Conservation (phyloP, 2,329 filamentous ascomycete genomes). For the Exophiala sp. region DNA sequence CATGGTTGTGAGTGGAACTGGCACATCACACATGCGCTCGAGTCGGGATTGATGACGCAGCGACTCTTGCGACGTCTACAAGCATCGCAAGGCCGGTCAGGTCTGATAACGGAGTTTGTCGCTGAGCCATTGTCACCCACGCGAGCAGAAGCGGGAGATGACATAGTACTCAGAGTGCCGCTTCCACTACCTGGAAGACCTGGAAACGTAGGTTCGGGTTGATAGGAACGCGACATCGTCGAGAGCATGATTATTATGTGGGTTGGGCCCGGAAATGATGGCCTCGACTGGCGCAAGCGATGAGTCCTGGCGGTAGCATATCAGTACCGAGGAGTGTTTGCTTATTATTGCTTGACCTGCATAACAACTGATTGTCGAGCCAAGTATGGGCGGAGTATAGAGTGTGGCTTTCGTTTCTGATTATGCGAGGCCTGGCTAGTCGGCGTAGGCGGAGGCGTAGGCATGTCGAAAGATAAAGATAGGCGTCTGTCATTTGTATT, state of each 20-base stretch:
- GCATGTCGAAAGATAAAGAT: slow-evolving; percentile 3
- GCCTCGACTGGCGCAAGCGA: slow-evolving; percentile 15
- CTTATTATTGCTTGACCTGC: slow-evolving; percentile 5
- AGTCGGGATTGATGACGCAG: slow-evolving; percentile 24
- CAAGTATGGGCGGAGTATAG: no score
- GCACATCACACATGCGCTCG: slow-evolving; percentile 22
- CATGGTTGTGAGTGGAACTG: slow-evolving; percentile 27
- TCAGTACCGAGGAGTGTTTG: slow-evolving; percentile 5
- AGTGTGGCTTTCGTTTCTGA: not conserved
- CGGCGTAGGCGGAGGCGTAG: no score
- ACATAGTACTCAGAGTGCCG: slow-evolving; percentile 13
- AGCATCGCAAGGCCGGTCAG: slow-evolving; percentile 25
- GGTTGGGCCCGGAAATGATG: slow-evolving; percentile 2
- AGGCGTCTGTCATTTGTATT: slow-evolving; percentile 10
- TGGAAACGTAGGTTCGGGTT: slow-evolving; percentile 10
- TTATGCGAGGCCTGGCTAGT: slow-evolving; percentile 5
- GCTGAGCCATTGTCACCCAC: slow-evolving; percentile 10
- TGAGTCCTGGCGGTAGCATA: slow-evolving; percentile 1
- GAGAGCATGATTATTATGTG: slow-evolving; percentile 22
- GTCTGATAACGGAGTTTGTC: slow-evolving; percentile 5
- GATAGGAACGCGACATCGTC: slow-evolving; percentile 18
- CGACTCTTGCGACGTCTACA: slow-evolving; percentile 28
- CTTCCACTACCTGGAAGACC: slow-evolving; percentile 4
- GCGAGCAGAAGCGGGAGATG: slow-evolving; percentile 11
- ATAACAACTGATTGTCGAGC: not conserved